Evolutionary conservation across 2,329 filamentous ascomycete species (phyloP), one percentile per base, ranked within the genome.

Genomic region (Remersonia thermophila): DNA sequence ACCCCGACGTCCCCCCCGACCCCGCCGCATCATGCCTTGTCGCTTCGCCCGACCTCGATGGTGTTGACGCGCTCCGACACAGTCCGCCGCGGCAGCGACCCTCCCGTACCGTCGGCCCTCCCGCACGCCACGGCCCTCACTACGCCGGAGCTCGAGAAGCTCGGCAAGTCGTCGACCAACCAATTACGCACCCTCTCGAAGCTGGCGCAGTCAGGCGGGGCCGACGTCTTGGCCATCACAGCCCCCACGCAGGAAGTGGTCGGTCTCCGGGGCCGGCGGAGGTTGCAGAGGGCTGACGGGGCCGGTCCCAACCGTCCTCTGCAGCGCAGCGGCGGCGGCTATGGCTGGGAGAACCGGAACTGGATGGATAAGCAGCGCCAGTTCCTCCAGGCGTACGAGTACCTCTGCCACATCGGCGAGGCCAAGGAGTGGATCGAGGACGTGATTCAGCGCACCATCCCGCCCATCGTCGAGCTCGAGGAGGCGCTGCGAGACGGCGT

Each of bases 351-450:
- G 44, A 78, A 79, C 14, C 75, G 83, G 33, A 93, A 89, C 55
- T 98, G 91, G 91, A 98, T 98, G 89, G 91, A 98, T 57, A 91
- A 93, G 55, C 89, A 98, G 55, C 76, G 91, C 17, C 89, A 96
- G 56, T 96, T 95, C 52, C 63, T 98, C 36, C 84, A 93, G 58
- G 91, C 91, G 6, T 98, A 98, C 55, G 91, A 98, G 57, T 98
- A 98, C 55, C 79, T 98, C 27, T 98, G 91, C 55, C 91, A 98
- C 54, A 96, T 98, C 47, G 91, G 91, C 56, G 91, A 98, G 64
- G 91, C 91, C 15, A 96, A 96, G 56, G 89, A 96, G 59, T 98
- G 91, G 91, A 94, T 98, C 47, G 91, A 98, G 43, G 68, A 93
- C 55, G 76, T 95, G 41, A 84, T 91, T 38, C 76, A 89, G 43